Evolutionary conservation across 495 filamentous ascomycete species (phyloP).

Genomic region (Pseudoneurospora amorphoporcata): DNA sequence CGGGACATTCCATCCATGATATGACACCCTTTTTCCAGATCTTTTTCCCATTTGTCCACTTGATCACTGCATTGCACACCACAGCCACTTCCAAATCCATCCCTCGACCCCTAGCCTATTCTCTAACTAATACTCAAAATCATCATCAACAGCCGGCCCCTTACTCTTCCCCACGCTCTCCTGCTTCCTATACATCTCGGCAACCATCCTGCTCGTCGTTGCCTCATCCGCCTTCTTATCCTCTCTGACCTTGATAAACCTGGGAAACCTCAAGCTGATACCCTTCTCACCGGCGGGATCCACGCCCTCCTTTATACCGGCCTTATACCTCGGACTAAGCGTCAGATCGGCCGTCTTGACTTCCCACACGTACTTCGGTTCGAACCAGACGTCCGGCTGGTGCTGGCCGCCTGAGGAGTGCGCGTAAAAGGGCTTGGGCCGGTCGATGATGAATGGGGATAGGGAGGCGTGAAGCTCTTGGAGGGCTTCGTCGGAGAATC

Average conservation of each 20-base stretch:
- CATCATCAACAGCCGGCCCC: conserved; percentile 80
- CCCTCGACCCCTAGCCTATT: no score
- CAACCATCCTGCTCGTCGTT: conserved; percentile 70
- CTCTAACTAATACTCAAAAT: conserved; percentile 77
- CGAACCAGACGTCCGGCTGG: conserved; percentile 98
- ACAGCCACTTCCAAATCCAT: no score
- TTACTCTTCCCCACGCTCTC: conserved; percentile 71
- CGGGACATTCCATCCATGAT: no score
- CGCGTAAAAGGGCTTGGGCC: conserved; percentile 85
- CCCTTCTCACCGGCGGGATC: conserved; percentile 70
- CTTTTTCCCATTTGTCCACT: no score
- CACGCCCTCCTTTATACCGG: conserved; percentile 52
- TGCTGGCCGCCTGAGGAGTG: conserved; percentile 77
- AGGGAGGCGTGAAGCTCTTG: conserved; percentile 71
- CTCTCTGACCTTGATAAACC: conserved; percentile 80
- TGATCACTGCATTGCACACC: no score
- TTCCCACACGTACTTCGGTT: conserved; percentile 90
- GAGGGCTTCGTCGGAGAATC: conserved; percentile 81
- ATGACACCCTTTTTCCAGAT: no score
- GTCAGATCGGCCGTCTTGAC: conserved; percentile 95
- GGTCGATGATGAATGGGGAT: conserved; percentile 64
- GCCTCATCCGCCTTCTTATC: conserved; percentile 94
- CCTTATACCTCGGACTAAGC: conserved; percentile 83
- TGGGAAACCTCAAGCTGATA: conserved; percentile 78
- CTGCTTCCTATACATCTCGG: conserved; percentile 95